Conservation (phyloP, 177 flowering plant genomes). For the Telopea speciosissima region DNA sequence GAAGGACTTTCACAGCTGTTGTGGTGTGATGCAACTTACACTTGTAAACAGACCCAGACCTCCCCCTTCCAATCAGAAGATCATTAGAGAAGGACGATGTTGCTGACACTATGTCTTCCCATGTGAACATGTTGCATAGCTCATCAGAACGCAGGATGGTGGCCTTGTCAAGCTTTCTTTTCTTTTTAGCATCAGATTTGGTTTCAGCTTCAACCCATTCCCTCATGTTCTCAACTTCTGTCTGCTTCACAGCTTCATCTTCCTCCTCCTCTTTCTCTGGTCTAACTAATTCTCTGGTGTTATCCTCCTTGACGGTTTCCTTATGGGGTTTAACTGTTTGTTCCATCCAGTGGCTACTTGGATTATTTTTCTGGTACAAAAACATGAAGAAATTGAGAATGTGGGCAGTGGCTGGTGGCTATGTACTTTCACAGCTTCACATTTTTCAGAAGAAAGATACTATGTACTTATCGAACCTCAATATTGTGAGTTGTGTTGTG, state of each 20-base stretch:
- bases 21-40: constrained; percentile 59
- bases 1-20: constrained; percentile 83
- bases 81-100: constrained; percentile 70
- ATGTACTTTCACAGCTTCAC: no score
- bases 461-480: no score
- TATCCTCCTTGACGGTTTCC: constrained; percentile 37
- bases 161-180: constrained; percentile 46
- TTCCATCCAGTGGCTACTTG: constrained; percentile 41
- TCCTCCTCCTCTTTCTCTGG: constrained; percentile 39
- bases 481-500: no score
- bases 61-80: constrained; percentile 66
- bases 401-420: not conserved
- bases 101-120: constrained; percentile 77
- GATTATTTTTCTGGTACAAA: constrained; percentile 42
- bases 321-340: constrained; percentile 50
- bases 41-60: constrained; percentile 71
- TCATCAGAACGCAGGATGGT: constrained; percentile 24
- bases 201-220: constrained; percentile 49
- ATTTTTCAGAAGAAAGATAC: no score
- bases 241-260: constrained; percentile 40
- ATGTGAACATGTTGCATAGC: constrained; percentile 48
- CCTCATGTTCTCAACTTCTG: constrained; percentile 44
- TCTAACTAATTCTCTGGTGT: constrained; percentile 46
- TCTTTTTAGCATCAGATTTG: constrained; percentile 26
- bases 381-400: not conserved